Percentiles rank a stretch among this genome's conserved stretches.
These are phyloP conservation scores for Fusarium setosum DNA, from an alignment of 2,329 filamentous ascomycete genomes.

Conservation along the genomic window DNA sequence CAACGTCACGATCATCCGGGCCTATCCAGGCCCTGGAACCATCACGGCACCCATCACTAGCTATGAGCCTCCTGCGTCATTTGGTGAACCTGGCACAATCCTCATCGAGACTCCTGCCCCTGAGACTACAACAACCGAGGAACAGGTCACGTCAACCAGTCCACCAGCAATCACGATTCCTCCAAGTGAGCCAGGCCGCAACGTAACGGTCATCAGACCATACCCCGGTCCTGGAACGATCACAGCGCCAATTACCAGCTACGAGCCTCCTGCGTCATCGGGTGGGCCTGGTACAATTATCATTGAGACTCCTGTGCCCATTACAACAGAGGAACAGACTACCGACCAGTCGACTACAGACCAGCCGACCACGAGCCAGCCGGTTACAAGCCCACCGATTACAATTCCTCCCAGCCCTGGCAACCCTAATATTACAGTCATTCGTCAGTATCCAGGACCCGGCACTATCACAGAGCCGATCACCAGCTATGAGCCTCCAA, in stretches of 20 bases:
- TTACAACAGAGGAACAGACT: too few relatives aligned
- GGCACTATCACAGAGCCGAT: constrained; percentile 23
- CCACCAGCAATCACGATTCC: constrained; percentile 11
- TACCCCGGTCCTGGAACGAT: constrained; percentile 13
- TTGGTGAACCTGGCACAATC: constrained; percentile 9
- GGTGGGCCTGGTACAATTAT: constrained; percentile 14
- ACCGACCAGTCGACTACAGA: too few relatives aligned
- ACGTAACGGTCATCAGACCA: constrained; percentile 10
- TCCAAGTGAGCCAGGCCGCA: constrained; percentile 9
- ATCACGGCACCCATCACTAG: background rate
- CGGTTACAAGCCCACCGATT: too few relatives aligned
- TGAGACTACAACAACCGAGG: too few relatives aligned
- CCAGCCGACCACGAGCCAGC: background rate
- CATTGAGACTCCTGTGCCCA: too few relatives aligned
- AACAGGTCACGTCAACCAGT: too few relatives aligned
- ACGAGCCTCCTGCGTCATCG: constrained; percentile 1
- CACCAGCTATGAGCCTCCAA: constrained; percentile 20
- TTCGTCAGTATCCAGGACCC: constrained; percentile 22
- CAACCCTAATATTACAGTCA: constrained; percentile 23
- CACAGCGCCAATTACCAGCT: constrained; percentile 9
- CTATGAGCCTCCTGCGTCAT: background rate
- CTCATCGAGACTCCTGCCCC: constrained; percentile 24
- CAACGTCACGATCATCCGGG: background rate
- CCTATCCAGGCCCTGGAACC: background rate
- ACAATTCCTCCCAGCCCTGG: constrained; percentile 18